Percentiles rank a stretch among this genome's conserved stretches.
Evolutionary conservation across 2,329 filamentous ascomycete species (phyloP).

Genomic region (Tolypocladium tundrense): DNA sequence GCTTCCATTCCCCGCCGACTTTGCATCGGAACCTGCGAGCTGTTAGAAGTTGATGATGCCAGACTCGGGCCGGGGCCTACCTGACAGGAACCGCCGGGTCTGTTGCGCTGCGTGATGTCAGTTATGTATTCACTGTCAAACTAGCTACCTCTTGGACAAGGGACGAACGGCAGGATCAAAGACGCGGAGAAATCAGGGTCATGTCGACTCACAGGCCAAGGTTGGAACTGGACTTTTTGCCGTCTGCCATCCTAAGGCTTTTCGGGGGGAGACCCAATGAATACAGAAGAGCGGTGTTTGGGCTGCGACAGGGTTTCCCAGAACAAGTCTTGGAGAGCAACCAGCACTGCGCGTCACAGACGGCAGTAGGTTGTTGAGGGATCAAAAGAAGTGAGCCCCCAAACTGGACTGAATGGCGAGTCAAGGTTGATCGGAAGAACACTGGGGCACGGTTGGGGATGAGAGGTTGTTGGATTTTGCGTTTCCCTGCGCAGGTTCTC

Average conservation of each 20-base stretch:
- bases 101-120: background rate
- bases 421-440: background rate
- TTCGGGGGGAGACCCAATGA: background rate
- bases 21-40: conserved; percentile 21
- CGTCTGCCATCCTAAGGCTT: background rate
- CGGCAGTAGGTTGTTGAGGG: too few species aligned
- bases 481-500: background rate
- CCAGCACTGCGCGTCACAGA: too few species aligned
- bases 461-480: background rate
- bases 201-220: background rate
- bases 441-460: background rate
- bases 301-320: too few species aligned
- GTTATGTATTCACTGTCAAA: background rate
- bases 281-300: too few species aligned
- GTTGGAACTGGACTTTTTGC: background rate
- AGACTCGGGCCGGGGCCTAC: background rate
- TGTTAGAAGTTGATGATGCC: background rate
- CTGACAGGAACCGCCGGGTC: background rate
- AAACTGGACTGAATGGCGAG: too few species aligned
- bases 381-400: too few species aligned
- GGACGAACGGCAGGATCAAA: background rate
- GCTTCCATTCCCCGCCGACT: conserved; percentile 25
- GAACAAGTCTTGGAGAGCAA: too few species aligned
- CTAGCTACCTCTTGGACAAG: background rate
- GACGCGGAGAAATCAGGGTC: too few species aligned